Evolutionary conservation across 2,329 filamentous ascomycete genomes (phyloP).

Genomic region (Ophiostoma piceae): DNA sequence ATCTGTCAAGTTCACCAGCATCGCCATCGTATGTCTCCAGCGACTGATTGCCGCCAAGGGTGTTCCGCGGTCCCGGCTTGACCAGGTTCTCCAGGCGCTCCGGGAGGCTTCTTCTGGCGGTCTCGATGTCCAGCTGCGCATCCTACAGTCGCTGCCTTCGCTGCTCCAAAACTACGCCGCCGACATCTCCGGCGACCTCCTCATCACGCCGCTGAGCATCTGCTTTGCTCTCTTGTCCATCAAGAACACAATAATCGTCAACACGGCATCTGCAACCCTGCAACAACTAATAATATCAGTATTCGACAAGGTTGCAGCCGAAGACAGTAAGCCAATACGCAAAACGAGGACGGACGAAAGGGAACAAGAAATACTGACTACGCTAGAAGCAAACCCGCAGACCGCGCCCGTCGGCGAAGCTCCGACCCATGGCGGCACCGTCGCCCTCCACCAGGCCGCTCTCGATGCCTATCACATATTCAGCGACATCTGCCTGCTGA

Average conservation of each 20-base stretch:
- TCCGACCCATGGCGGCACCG: conserved; percentile 56
- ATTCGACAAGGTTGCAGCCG: conserved; percentile 81
- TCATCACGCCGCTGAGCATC: conserved; percentile 79
- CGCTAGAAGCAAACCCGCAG: conserved; percentile 10
- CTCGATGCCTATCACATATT: conserved; percentile 84
- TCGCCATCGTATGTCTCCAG: conserved; percentile 83
- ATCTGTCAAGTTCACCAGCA: conserved; percentile 83
- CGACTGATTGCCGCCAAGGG: conserved; percentile 77
- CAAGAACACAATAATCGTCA: conserved; percentile 90
- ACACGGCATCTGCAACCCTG: conserved; percentile 91
- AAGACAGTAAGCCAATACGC: conserved; percentile 53
- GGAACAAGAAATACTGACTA: neutral
- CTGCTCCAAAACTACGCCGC: conserved; percentile 83
- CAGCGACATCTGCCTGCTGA: conserved; percentile 81
- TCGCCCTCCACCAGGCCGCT: conserved; percentile 69
- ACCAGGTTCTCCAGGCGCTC: conserved; percentile 82
- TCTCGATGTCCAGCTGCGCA: conserved; percentile 90
- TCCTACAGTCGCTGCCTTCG: conserved; percentile 84
- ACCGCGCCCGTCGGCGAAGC: conserved; percentile 60
- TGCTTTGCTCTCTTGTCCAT: conserved; percentile 87
- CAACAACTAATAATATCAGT: conserved; percentile 89
- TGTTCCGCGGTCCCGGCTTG: conserved; percentile 70
- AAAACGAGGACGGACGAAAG: too few species aligned
- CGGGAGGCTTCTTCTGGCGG: conserved; percentile 75
- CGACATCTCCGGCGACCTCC: conserved; percentile 72